phyloP scores from a whole-genome alignment of 208 protist species.

The Endotrypanum monterogeii region DNA sequence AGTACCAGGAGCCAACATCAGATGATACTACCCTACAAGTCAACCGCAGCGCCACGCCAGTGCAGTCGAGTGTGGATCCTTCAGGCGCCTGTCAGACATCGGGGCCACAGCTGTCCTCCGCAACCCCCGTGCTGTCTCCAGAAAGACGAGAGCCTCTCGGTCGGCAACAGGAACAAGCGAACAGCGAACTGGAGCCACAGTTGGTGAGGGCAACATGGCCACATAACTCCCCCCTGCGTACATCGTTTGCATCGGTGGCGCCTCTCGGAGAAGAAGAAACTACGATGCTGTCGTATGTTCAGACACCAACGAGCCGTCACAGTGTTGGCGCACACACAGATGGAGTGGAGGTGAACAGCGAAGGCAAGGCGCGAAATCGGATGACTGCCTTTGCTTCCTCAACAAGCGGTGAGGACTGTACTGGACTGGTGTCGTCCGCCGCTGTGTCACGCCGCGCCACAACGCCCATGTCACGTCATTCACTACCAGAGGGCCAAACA shows the following conservation, averaged over 20 bases:
- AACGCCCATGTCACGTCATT: background rate
- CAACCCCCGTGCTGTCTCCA: background rate
- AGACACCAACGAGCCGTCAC: background rate
- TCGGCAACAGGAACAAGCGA: background rate
- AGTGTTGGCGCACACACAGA: background rate
- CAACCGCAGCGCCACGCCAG: constrained; percentile 1
- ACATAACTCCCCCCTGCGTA: background rate
- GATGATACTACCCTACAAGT: background rate
- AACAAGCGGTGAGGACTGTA: background rate
- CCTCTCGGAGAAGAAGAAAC: background rate
- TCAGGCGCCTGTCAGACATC: background rate
- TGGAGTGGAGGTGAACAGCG: background rate
- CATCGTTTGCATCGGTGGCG: background rate
- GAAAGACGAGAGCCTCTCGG: background rate
- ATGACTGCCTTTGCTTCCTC: background rate
- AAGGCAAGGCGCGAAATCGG: background rate
- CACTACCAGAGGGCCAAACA: background rate
- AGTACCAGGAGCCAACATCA: background rate
- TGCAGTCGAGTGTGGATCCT: background rate
- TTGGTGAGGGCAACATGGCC: background rate
- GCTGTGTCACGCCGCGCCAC: background rate
- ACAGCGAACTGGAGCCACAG: background rate
- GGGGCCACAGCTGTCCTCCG: background rate
- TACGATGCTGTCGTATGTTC: background rate
- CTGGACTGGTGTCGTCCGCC: constrained; percentile 2